Conservation (phyloP, 208 protist species). For the Acanthamoeba triangularis region DNA sequence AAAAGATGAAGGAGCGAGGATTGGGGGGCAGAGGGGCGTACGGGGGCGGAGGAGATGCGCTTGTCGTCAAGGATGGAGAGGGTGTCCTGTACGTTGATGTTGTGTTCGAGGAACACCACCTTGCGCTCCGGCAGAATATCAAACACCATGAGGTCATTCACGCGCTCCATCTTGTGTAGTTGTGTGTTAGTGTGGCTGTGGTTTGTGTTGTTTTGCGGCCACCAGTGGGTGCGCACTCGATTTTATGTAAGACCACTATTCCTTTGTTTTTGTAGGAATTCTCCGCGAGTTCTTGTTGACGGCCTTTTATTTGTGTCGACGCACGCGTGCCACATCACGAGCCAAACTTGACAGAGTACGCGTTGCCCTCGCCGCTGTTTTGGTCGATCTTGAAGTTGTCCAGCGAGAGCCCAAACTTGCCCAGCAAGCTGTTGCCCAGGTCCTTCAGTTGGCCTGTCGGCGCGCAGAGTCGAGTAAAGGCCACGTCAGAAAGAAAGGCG, state of each 20-base stretch:
- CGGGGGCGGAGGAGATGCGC: slow-evolving; percentile 57
- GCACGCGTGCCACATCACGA: neutral
- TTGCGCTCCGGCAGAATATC: slow-evolving; percentile 65
- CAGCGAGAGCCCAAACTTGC: slow-evolving; percentile 97
- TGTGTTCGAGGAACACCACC: slow-evolving; percentile 71
- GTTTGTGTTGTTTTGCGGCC: neutral
- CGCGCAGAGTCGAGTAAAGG: neutral
- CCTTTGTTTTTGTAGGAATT: neutral
- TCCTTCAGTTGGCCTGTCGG: slow-evolving; percentile 95
- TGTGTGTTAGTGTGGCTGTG: neutral
- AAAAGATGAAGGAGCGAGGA: slow-evolving; percentile 19
- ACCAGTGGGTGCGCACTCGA: neutral
- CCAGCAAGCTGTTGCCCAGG: slow-evolving; percentile 97
- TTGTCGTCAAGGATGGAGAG: slow-evolving; percentile 50
- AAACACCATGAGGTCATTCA: slow-evolving; percentile 71
- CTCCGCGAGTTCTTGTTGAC: neutral
- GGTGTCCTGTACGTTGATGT: slow-evolving; percentile 67
- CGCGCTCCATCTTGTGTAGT: slow-evolving; percentile 9
- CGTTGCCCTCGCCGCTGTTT: slow-evolving; percentile 93
- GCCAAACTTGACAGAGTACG: slow-evolving; percentile 96
- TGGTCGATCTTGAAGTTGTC: slow-evolving; percentile 99
- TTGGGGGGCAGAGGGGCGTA: neutral
- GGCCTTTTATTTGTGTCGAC: neutral
- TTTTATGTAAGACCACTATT: neutral
- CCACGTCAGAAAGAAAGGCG: neutral